Percentiles rank a stretch among this genome's conserved stretches.
phyloP scores from a whole-genome alignment of 805 yeast species.

The Debaryomyces prosopidis region DNA sequence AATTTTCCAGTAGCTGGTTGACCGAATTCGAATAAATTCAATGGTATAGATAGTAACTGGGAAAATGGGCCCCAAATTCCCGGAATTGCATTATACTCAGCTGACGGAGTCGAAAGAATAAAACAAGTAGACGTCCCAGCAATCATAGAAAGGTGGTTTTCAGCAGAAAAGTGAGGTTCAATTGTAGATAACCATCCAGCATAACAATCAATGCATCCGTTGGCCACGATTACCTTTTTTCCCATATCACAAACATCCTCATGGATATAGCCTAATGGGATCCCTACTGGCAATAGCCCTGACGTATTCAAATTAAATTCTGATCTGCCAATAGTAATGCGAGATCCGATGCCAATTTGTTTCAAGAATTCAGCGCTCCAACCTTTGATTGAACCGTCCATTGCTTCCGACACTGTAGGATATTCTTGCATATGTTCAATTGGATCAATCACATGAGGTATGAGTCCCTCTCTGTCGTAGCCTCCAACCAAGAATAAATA shows the following conservation, averaged over 20 bases:
- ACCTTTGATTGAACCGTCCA: constrained; percentile 62
- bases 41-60: constrained; percentile 26
- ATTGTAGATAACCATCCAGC: constrained; percentile 50
- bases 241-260: constrained; percentile 3
- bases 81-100: constrained; percentile 15
- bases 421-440: background rate
- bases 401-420: constrained; percentile 24
- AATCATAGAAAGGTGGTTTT: constrained; percentile 41
- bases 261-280: constrained; percentile 16
- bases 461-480: constrained; percentile 14
- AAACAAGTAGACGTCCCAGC: constrained; percentile 68
- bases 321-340: constrained; percentile 27
- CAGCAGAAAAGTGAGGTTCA: background rate
- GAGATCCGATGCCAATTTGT: constrained; percentile 17
- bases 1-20: constrained; percentile 59
- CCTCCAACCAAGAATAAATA: constrained; percentile 30
- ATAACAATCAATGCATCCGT: constrained; percentile 63
- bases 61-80: constrained; percentile 67
- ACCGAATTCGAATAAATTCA: constrained; percentile 52
- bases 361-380: constrained; percentile 38
- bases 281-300: constrained; percentile 15
- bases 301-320: constrained; percentile 13
- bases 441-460: constrained; percentile 5
- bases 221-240: constrained; percentile 22
- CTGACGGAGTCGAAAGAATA: constrained; percentile 27